These are phyloP conservation scores for Rugosomyces carneus DNA, from an alignment of 1,284 basidiomycete genomes.

Conservation along the genomic window DNA sequence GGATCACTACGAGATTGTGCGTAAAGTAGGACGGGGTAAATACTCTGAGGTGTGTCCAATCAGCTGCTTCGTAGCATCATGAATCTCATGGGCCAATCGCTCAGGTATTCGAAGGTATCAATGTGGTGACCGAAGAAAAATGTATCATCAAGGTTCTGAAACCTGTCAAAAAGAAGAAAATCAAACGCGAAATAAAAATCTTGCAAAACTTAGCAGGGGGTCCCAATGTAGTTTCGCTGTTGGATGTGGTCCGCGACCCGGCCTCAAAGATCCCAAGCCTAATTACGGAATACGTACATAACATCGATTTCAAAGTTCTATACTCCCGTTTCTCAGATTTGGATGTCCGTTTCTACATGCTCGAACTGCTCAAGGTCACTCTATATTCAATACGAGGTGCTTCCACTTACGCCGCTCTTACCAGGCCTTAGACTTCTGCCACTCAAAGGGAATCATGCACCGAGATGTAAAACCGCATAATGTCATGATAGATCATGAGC, in stretches of 20 bases:
- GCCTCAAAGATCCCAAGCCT: slow-evolving; percentile 96
- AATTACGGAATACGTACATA: slow-evolving; percentile 98
- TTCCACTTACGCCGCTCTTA: slow-evolving; percentile 11
- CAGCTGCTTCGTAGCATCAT: slow-evolving; percentile 1
- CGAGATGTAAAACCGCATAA: slow-evolving; percentile 99
- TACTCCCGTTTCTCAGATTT: slow-evolving; percentile 94
- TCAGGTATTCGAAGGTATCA: slow-evolving; percentile 95
- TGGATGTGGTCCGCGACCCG: slow-evolving; percentile 94
- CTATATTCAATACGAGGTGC: slow-evolving; percentile 6
- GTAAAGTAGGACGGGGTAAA: slow-evolving; percentile 95
- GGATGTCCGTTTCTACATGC: slow-evolving; percentile 96
- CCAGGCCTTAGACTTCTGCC: slow-evolving; percentile 94
- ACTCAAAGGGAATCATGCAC: slow-evolving; percentile 99
- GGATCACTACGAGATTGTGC: slow-evolving; percentile 97
- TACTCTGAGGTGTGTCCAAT: slow-evolving; percentile 78
- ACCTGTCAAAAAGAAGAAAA: slow-evolving; percentile 99
- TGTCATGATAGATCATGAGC: slow-evolving; percentile 99
- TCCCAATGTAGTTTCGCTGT: slow-evolving; percentile 82
- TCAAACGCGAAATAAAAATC: slow-evolving; percentile 99
- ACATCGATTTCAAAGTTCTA: slow-evolving; percentile 96
- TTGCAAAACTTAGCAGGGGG: slow-evolving; percentile 95
- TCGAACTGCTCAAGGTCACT: slow-evolving; percentile 86
- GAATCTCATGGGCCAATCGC: slow-evolving; percentile 12
- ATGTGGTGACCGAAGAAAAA: slow-evolving; percentile 89
- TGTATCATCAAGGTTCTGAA: slow-evolving; percentile 99